Evolutionary conservation across 2,329 filamentous ascomycete genomes (phyloP).

Genomic region (Talaromyces funiculosus): DNA sequence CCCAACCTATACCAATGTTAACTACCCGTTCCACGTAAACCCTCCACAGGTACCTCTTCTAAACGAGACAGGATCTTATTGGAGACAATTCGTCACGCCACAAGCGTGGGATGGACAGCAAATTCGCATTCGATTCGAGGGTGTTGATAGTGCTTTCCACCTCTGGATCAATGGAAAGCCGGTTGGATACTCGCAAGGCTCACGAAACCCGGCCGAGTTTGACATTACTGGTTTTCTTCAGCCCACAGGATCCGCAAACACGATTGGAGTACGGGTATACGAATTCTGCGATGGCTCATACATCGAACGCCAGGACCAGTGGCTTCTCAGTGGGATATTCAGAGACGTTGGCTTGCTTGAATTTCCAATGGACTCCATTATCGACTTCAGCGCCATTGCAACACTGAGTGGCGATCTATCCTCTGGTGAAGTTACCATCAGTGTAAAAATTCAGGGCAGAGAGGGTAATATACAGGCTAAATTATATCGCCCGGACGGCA

Average conservation of each 20-base stretch:
- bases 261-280: conserved; percentile 57
- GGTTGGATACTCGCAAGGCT: conserved; percentile 64
- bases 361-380: conserved; percentile 41
- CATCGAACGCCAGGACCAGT: conserved; percentile 62
- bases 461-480: conserved; percentile 40
- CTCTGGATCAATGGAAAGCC: conserved; percentile 60
- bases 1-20: conserved; percentile 65
- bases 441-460: conserved; percentile 52
- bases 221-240: conserved; percentile 54
- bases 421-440: conserved; percentile 26
- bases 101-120: conserved; percentile 29
- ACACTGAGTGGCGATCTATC: conserved; percentile 12
- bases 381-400: conserved; percentile 49
- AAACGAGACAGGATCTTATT: conserved; percentile 60
- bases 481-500: conserved; percentile 13
- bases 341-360: conserved; percentile 60
- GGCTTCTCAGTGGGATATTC: conserved; percentile 60
- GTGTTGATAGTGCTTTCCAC: conserved; percentile 56
- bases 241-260: conserved; percentile 51
- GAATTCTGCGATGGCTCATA: conserved; percentile 64
- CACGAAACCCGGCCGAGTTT: conserved; percentile 64
- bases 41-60: conserved; percentile 56
- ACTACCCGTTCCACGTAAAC: conserved; percentile 59
- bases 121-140: conserved; percentile 58
- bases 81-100: conserved; percentile 51